Evolutionary conservation across 139 green algal genomes (phyloP), one percentile per base, ranked within the genome.

Genomic region (Spirogloea muscicola): DNA sequence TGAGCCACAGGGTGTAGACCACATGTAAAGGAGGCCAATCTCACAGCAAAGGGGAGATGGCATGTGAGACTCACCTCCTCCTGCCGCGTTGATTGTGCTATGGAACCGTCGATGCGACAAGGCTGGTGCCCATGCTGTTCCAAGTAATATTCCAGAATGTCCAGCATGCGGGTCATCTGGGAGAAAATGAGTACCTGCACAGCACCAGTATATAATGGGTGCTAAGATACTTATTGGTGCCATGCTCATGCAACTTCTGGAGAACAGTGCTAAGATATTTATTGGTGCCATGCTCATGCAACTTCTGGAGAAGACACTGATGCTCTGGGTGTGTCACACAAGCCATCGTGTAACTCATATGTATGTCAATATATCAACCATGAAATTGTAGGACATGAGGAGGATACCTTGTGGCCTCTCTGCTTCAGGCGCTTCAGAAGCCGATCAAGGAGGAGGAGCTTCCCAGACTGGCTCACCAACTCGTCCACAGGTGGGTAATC

Each of bases 151-250:
- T 95, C 86, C 9, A 99, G 74, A 36, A 99, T 75, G 84, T 98
- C 93, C 78, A 99, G 87, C 92, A 99, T 94, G 74, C 90, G 88
- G 18, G 91, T 98, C 94, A 99, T 98, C 89, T 97, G 93, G 2
- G 84, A 92, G 83, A 98, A 98, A 79, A 98, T 97, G 43, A 98
- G 87, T 64, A 85, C 77, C 72, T 81, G 72, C 62, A 5, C n/a
- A n/a, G n/a, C n/a, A n/a, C n/a, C n/a, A n/a, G n/a, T n/a, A n/a
- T n/a, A 51, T 16, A 16, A 60, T 10, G 51, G 13, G n/a, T 25
- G 7, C 34, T 5, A n/a, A 25, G 7, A 9, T n/a, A 38, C 7
- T n/a, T n/a, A n/a, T n/a, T n/a, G n/a, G n/a, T n/a, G n/a, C n/a
- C n/a, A n/a, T n/a, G n/a, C n/a, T n/a, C n/a, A n/a, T n/a, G n/a